Conservation (phyloP, 1,284 basidiomycete species). For the Phellopilus nigrolimitatus region DNA sequence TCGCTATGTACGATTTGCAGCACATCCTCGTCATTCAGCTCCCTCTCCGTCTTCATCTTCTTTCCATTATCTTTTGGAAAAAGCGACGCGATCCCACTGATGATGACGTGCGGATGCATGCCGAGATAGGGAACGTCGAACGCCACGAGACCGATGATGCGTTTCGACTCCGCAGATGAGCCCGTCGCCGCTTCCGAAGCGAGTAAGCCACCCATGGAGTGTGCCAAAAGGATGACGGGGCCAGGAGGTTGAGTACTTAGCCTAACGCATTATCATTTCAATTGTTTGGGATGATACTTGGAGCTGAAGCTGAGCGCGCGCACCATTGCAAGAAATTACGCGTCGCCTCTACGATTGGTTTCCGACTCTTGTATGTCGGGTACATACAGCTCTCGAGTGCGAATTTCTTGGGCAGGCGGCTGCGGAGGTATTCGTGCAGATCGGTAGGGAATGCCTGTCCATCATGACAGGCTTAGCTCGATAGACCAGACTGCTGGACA, state of each 20-base stretch:
- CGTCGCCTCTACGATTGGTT: constrained; percentile 24
- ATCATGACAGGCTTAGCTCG: neutral
- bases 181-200: constrained; percentile 49
- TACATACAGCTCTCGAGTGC: constrained; percentile 26
- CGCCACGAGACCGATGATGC: constrained; percentile 48
- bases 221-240: constrained; percentile 48
- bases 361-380: constrained; percentile 29
- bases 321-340: constrained; percentile 27
- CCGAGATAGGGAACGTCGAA: constrained; percentile 56
- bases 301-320: neutral
- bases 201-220: constrained; percentile 56
- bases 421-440: constrained; percentile 23
- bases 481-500: neutral
- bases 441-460: constrained; percentile 28
- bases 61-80: constrained; percentile 35
- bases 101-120: constrained; percentile 56
- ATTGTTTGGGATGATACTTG: neutral
- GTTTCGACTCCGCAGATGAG: constrained; percentile 30
- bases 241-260: constrained; percentile 47
- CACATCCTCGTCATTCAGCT: constrained; percentile 38
- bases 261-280: constrained; percentile 29
- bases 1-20: neutral
- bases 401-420: constrained; percentile 17
- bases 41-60: constrained; percentile 30
- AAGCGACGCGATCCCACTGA: constrained; percentile 50